phyloP scores from a whole-genome alignment of 2,329 filamentous ascomycete species.

The Trichoderma harzianum region DNA sequence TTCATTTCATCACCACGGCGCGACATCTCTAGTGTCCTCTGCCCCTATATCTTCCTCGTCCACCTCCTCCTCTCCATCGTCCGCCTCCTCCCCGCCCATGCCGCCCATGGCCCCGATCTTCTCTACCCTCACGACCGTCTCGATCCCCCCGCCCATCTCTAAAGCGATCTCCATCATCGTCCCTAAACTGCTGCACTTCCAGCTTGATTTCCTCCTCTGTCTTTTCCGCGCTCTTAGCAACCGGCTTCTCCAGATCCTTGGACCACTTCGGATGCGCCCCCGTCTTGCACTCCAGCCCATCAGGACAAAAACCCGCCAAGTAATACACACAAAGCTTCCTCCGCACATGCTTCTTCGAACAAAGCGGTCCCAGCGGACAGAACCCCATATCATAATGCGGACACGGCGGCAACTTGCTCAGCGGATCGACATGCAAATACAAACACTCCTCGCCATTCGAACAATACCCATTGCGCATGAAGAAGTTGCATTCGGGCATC shows the following conservation, averaged over 20 bases:
- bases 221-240: constrained; percentile 64
- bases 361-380: constrained; percentile 83
- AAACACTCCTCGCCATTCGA: constrained; percentile 95
- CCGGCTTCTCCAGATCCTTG: constrained; percentile 70
- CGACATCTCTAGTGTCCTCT: constrained; percentile 28
- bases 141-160: constrained; percentile 27
- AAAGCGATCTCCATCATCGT: constrained; percentile 38
- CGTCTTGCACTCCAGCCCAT: constrained; percentile 69
- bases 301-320: constrained; percentile 90
- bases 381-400: constrained; percentile 94
- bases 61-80: constrained; percentile 31
- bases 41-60: constrained; percentile 39
- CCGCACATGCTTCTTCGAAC: constrained; percentile 84
- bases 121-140: constrained; percentile 30
- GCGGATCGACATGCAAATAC: constrained; percentile 84
- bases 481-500: constrained; percentile 99
- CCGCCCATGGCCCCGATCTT: constrained; percentile 33
- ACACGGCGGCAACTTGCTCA: constrained; percentile 74
- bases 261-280: constrained; percentile 83
- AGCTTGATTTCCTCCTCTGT: constrained; percentile 46
- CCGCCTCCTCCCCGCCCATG: constrained; percentile 28
- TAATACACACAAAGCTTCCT: constrained; percentile 80
- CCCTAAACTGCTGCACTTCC: constrained; percentile 28
- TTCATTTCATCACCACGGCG: background rate
- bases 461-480: constrained; percentile 88